Percentiles rank a stretch among this genome's conserved stretches.
Conservation (phyloP, 176 grass and related monocot genomes). For the Paspalum notatum region DNA sequence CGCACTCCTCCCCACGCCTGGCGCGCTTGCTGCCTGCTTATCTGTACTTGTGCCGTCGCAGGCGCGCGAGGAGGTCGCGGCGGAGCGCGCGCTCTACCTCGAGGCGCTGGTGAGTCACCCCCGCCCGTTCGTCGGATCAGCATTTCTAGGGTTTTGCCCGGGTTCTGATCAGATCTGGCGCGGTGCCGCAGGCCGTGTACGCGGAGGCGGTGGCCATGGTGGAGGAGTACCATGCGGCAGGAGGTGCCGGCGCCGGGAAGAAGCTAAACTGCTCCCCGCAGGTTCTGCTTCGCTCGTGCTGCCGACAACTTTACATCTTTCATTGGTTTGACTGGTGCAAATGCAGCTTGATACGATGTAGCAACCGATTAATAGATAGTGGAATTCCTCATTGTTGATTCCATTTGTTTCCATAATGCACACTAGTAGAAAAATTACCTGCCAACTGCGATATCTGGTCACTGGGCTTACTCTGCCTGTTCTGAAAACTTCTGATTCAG, state of each 20-base stretch:
- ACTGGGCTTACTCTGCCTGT: neutral
- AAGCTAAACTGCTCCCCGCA: constrained; percentile 80
- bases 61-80: constrained; percentile 86
- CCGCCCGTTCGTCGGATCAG: constrained; percentile 21
- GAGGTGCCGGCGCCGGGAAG: constrained; percentile 57
- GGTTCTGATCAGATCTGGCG: constrained; percentile 38
- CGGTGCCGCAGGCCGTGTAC: constrained; percentile 65
- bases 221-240: constrained; percentile 80
- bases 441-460: neutral
- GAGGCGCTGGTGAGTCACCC: constrained; percentile 77
- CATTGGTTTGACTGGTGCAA: neutral
- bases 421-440: neutral
- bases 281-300: constrained; percentile 35
- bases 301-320: neutral
- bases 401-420: neutral
- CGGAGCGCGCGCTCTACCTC: constrained; percentile 77
- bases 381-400: neutral
- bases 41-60: neutral
- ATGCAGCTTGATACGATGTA: neutral
- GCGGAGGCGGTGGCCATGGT: constrained; percentile 82
- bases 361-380: neutral
- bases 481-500: constrained; percentile 42
- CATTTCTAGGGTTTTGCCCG: constrained; percentile 4
- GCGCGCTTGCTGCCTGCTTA: neutral
- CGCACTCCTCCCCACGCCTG: constrained; percentile 42